Evolutionary conservation across 2,329 filamentous ascomycete genomes (phyloP).

Genomic region (Alternaria incomplexa): DNA sequence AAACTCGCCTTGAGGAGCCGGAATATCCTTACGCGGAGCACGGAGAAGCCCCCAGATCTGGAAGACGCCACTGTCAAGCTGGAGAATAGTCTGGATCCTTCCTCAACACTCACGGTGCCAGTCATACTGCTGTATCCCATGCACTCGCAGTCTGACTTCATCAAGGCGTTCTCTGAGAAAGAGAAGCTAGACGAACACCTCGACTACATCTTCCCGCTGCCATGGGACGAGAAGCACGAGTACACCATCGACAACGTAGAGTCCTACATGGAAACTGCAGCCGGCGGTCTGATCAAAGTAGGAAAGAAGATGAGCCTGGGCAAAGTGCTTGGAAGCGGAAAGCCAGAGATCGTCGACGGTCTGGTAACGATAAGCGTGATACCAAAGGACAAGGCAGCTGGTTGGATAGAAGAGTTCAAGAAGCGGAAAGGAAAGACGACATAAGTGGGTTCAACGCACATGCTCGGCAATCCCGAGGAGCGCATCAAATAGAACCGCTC

Average conservation of each 20-base stretch:
- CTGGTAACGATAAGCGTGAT: slow-evolving; percentile 83
- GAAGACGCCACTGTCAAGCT: slow-evolving; percentile 80
- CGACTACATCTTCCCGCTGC: slow-evolving; percentile 82
- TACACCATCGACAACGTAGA: slow-evolving; percentile 74
- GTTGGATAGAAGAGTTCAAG: slow-evolving; percentile 89
- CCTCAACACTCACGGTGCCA: slow-evolving; percentile 76
- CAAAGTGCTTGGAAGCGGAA: slow-evolving; percentile 75
- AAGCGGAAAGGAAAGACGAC: slow-evolving; percentile 58
- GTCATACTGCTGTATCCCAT: slow-evolving; percentile 84
- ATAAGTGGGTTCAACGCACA: background rate
- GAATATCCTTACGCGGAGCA: slow-evolving; percentile 71
- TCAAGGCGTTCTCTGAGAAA: slow-evolving; percentile 84
- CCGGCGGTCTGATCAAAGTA: slow-evolving; percentile 83
- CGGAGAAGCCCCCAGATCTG: slow-evolving; percentile 79
- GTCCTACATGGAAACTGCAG: slow-evolving; percentile 84
- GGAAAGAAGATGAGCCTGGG: slow-evolving; percentile 82
- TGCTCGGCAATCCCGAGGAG: background rate
- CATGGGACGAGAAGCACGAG: slow-evolving; percentile 76
- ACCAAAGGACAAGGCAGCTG: slow-evolving; percentile 70
- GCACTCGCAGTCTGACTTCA: slow-evolving; percentile 82
- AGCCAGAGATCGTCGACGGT: slow-evolving; percentile 86
- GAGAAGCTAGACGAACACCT: slow-evolving; percentile 79
- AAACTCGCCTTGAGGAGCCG: slow-evolving; percentile 66
- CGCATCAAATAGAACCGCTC: background rate
- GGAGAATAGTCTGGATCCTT: slow-evolving; percentile 74